phyloP scores from a whole-genome alignment of 2,329 filamentous ascomycete species.

The Hymenoscyphus fraxineus region DNA sequence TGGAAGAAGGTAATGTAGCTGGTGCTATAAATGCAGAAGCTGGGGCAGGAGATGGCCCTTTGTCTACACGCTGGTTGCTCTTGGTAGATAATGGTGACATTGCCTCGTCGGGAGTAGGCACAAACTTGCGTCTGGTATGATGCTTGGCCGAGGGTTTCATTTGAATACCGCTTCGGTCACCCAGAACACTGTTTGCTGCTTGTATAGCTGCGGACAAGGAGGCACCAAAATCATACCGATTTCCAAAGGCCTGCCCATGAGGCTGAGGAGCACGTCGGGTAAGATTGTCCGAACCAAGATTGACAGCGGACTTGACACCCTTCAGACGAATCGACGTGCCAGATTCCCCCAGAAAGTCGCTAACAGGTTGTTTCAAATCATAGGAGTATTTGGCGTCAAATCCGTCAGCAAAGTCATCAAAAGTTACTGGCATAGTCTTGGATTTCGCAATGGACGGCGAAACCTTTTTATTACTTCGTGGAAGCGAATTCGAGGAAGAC shows the following conservation, averaged over 20 bases:
- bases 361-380: conserved; percentile 55
- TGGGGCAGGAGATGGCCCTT: conserved; percentile 21
- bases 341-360: conserved; percentile 60
- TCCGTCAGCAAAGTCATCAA: conserved; percentile 67
- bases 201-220: conserved; percentile 81
- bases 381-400: conserved; percentile 45
- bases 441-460: conserved; percentile 44
- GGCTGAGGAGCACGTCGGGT: conserved; percentile 45
- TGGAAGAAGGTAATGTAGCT: conserved; percentile 21
- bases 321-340: conserved; percentile 65
- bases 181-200: conserved; percentile 62
- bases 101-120: conserved; percentile 19
- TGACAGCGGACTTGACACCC: conserved; percentile 59
- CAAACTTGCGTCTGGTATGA: conserved; percentile 15
- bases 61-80: conserved; percentile 18
- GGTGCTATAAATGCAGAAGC: conserved; percentile 18
- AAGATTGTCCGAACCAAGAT: conserved; percentile 44
- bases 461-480: conserved; percentile 59
- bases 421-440: conserved; percentile 51
- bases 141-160: conserved; percentile 36
- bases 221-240: conserved; percentile 94
- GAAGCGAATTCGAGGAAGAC: conserved; percentile 49
- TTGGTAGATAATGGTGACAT: conserved; percentile 24
- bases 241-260: conserved; percentile 75
- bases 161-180: conserved; percentile 54